Base-by-base conservation (phyloP, 2,329 filamentous ascomycete species). In the Nemania sp. region DNA sequence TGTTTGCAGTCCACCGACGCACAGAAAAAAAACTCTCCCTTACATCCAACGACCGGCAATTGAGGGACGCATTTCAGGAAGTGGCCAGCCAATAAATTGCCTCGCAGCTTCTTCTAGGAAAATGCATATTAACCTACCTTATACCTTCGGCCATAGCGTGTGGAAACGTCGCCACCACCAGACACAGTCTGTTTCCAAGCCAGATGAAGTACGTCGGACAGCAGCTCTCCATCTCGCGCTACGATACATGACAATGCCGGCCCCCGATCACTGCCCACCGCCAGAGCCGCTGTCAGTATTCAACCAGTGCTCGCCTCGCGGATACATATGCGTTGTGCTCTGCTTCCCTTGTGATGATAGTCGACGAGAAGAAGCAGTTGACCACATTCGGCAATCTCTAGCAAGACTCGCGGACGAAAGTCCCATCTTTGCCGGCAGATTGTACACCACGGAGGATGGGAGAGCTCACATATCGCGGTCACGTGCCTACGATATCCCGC, bases 261-360 rank as follows among this genome's bases (percentile, higher is more conserved):
- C 65, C 51, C 57, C 65, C 53, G 64, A 63, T 42, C 62, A 65
- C 54, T 65, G 56, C 57, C 59, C 63, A 45, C 60, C 63, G 42
- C 60, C 68, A 57, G 72, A 73, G 64, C 60, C 62, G 29, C 62
- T 74, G 3, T 74, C 72, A 15, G 68, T 74, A 37, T 74, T 72
- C 68, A 74, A 74, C 51, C 72, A 74, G 52, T 70, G 66, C 54
- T 69, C 72, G 34, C 72, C 72, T 51, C 69, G 72, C 9, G 72
- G 71, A 35, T 74, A 74, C 60, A 71, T 74, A 61, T 71, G 70
- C 59, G 70, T 74, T 37, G 71, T 72, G 18, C 69, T 74, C 18
- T 72, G 70, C 57, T 74, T 74, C 46, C 71, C 72, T 17, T 71
- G 67, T 57, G 66, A 71, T 48, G 57, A 69, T 40, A 21, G 47